Percentiles rank a stretch among this genome's conserved stretches.
phyloP scores from a whole-genome alignment of 2,329 filamentous ascomycete species.

The Colletotrichum horii region DNA sequence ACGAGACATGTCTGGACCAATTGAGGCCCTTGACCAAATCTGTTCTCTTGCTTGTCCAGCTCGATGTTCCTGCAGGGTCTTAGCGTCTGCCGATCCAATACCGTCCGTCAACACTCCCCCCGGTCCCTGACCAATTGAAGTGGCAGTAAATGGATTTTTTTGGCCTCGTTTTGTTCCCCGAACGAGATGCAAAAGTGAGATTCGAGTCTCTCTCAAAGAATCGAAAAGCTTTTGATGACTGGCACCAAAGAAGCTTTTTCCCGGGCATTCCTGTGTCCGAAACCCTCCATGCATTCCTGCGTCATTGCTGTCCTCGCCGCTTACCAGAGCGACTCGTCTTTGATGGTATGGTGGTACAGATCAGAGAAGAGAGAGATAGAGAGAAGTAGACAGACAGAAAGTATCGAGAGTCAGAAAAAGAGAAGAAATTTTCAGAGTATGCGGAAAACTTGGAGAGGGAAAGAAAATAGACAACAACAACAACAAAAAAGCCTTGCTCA shows the following conservation, averaged over 20 bases:
- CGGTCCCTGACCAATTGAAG: neutral
- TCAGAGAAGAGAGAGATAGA: slow-evolving; percentile 9
- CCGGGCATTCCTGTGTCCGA: neutral
- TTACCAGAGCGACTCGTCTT: slow-evolving; percentile 2
- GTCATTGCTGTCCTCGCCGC: slow-evolving; percentile 2
- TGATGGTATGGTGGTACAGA: slow-evolving; percentile 9
- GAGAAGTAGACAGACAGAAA: slow-evolving; percentile 10
- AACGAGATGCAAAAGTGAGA: slow-evolving; percentile 3
- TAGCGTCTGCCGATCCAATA: neutral
- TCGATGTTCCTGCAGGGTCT: slow-evolving; percentile 14
- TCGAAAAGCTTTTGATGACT: neutral
- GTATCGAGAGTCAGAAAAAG: slow-evolving; percentile 7
- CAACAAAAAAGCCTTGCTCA: slow-evolving; percentile 11
- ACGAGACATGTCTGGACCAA: neutral
- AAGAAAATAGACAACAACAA: slow-evolving; percentile 3
- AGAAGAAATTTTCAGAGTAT: neutral
- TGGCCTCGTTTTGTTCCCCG: neutral
- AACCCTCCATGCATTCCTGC: neutral
- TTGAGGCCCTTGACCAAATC: neutral
- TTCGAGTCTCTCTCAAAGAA: neutral
- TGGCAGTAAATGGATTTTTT: neutral
- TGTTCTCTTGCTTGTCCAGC: neutral
- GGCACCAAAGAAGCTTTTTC: neutral
- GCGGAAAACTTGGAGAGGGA: neutral
- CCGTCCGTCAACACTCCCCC: neutral